Evolutionary conservation across 2,329 filamentous ascomycete species (phyloP).

Genomic region (Venturia nashicola): DNA sequence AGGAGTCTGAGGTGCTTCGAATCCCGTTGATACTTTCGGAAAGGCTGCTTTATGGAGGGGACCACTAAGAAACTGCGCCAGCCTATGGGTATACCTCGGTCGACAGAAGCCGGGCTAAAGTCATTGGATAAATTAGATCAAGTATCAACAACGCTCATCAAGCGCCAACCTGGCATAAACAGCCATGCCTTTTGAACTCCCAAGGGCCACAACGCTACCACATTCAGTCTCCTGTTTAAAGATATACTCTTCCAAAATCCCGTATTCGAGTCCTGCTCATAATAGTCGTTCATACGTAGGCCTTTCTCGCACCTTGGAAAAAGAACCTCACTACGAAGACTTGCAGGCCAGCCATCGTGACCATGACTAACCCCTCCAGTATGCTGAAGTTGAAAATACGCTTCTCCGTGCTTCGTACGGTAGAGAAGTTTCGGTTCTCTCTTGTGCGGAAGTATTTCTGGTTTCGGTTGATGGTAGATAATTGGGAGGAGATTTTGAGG

Average conservation of each 20-base stretch:
- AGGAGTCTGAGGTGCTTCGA: no score
- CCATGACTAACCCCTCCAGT: conserved; percentile 81
- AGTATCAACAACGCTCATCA: neutral
- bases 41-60: neutral
- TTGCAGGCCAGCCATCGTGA: conserved; percentile 90
- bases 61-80: neutral
- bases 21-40: no score
- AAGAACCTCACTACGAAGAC: conserved; percentile 98
- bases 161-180: neutral
- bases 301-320: conserved; percentile 77
- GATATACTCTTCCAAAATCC: neutral
- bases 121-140: neutral
- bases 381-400: conserved; percentile 96
- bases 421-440: conserved; percentile 98
- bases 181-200: neutral
- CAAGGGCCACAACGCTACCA: neutral
- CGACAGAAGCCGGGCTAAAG: neutral
- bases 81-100: neutral
- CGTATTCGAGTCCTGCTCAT: neutral
- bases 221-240: neutral
- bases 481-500: conserved; percentile 82
- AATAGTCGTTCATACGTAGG: conserved; percentile 20
- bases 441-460: conserved; percentile 99
- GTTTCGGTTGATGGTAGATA: conserved; percentile 90
- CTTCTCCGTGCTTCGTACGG: conserved; percentile 87